Evolutionary conservation across 192 early-diverging fungal species (phyloP).

Genomic region (Paraglomus brasilianum): DNA sequence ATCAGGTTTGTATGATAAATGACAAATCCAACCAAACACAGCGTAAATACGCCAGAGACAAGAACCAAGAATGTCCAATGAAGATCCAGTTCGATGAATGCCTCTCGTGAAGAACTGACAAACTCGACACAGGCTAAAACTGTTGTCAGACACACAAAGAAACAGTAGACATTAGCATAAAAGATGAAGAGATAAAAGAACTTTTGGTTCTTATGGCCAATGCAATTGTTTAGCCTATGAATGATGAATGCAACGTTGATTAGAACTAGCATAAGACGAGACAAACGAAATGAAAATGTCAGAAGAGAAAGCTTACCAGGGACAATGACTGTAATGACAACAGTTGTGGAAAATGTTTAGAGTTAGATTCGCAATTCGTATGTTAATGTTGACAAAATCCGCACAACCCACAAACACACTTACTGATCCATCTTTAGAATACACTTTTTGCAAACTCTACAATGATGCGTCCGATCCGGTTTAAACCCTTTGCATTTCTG

Average conservation of each 20-base stretch:
- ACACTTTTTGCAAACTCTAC: constrained; percentile 35
- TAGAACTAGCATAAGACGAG: neutral
- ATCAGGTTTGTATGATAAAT: constrained; percentile 40
- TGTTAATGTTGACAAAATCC: neutral
- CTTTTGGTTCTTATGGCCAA: constrained; percentile 44
- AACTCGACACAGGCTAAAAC: constrained; percentile 35
- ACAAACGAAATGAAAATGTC: neutral
- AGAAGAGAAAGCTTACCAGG: constrained; percentile 25
- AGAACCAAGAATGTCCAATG: constrained; percentile 45
- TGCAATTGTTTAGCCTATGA: constrained; percentile 43
- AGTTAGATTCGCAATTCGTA: too few relatives aligned
- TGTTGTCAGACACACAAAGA: constrained; percentile 35
- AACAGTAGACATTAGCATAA: constrained; percentile 40
- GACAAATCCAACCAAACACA: constrained; percentile 40
- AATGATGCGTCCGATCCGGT: constrained; percentile 47
- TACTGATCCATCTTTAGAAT: constrained; percentile 49
- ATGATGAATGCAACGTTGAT: neutral
- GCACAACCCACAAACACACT: neutral
- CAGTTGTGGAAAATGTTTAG: neutral
- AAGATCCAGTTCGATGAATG: constrained; percentile 35
- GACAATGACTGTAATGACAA: constrained; percentile 37
- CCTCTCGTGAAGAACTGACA: constrained; percentile 8
- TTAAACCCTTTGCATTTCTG: constrained; percentile 47
- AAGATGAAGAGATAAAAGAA: constrained; percentile 42
- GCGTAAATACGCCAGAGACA: constrained; percentile 35